Evolutionary conservation across 208 protist genomes (phyloP), one percentile per base, ranked within the genome.

Genomic region (Cochliopodium minus): DNA sequence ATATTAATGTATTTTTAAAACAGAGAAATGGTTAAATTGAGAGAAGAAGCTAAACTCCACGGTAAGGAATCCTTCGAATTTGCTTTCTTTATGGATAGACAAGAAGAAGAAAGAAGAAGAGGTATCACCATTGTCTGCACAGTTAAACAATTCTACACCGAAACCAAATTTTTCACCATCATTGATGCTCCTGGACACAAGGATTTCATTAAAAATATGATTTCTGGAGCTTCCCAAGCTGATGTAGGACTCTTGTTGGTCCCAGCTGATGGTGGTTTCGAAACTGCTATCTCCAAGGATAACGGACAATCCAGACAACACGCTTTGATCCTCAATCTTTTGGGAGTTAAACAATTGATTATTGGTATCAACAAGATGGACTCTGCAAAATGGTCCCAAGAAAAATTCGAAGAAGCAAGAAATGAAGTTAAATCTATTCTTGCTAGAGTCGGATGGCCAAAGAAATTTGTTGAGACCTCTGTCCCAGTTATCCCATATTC

Each of bases 201-300:
- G 10, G 84, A 90, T 71, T 93, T 92, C 76, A 81, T 93, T 67
- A 88, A 87, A 68, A 91, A 92, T 74, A 92, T 91, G 81, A 86
- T 90, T 59, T 74, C 76, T 35, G 87, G 85, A 63, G 77, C 81
- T 55, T 81, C 81, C 22, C 81, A 87, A 25, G 49, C 59, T 35
- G 7, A 57, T 48, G 15, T 1, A 20, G 40, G 17, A 2, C 2
- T 42, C 22, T 23, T 42, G n/a, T 38, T 29, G 42, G 5, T 36
- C 15, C 23, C 25, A 32, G 57, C 46, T 45, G 69, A 71, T 45
- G 70, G 66, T 59, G 67, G 71, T 53, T 78, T 78, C 67, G 62
- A 57, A 42, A 67, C 67, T 54, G 70, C 67, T 42, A 70, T 75
- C 66, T 59, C 62, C 52, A 75, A 75, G 70, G 72, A 68, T 53